Base-by-base conservation (phyloP, 202 grass and related monocot genomes). In the Elaeis oleifera region DNA sequence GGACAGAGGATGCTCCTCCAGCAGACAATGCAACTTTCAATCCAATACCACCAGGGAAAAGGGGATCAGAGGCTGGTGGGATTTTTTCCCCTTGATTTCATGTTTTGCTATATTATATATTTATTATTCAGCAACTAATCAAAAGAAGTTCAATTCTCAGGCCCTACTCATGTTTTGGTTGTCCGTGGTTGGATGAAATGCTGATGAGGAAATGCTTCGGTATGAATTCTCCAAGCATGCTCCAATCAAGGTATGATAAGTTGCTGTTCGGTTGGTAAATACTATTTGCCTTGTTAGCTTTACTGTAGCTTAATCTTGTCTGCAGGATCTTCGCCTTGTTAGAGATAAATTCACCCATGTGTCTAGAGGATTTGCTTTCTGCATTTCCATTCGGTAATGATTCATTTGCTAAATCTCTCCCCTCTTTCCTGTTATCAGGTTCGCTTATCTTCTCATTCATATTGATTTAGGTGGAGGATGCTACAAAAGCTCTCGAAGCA, bases 321-420 rank as follows among this genome's bases (percentile, higher is more conserved):
- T 79, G 65, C 80, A 94, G 94, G 88, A 99, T 72, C 90, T 99
- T 29, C 94, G 85, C 26, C 88, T 99, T 74, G 88, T 99, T 29
- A 82, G 94, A 78, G 94, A 94, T 76, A 94, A 85, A 73, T 99
- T 99, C 69, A 99, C 94, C 80, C 94, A 99, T 75, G 94, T 99
- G 18, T 99, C 94, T 26, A 85, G 89, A 70, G 94, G 94, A 71
- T 99, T 99, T 65, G 94, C 94, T 53, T 99, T 50, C 63, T 99
- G 51, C 94, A 99, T 83, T 99, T 99, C 72, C 83, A 94, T 81
- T 92, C 94, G 28, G 94, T 92, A 86, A 81, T 74, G 76, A 25
- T 19, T 70, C 28, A 39, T 13, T 72, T 63, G 22, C 23, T 61
- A 63, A 51, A 55, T 60, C 21, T 71, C 22, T 59, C 36, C 15